phyloP scores from a whole-genome alignment of 768 basidiomycete species.

The Tricholoma flavovirens region DNA sequence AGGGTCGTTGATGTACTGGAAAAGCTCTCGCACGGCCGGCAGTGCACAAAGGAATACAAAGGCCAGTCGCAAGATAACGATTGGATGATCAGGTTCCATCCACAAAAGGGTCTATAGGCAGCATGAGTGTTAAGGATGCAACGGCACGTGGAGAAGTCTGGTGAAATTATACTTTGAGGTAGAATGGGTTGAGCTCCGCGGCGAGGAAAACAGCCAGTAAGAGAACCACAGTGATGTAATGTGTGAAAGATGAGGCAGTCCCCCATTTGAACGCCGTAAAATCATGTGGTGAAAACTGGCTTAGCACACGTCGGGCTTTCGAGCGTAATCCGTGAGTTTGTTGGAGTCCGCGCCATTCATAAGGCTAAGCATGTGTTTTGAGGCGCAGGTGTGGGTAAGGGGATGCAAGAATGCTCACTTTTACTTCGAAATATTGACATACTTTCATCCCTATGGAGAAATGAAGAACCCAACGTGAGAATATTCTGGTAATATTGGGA shows the following conservation, averaged over 20 bases:
- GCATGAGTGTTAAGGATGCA: not conserved
- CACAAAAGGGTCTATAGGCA: conserved; percentile 50
- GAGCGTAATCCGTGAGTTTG: conserved; percentile 73
- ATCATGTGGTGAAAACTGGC: conserved; percentile 83
- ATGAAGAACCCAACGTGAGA: conserved; percentile 7
- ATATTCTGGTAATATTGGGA: not conserved
- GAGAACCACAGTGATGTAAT: conserved; percentile 71
- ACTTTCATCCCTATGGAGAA: conserved; percentile 67
- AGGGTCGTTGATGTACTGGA: conserved; percentile 78
- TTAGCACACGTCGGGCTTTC: conserved; percentile 74
- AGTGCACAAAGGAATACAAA: conserved; percentile 83
- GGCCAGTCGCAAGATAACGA: conserved; percentile 67
- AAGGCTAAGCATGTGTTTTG: conserved; percentile 47
- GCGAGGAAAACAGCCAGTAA: conserved; percentile 75
- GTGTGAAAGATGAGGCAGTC: conserved; percentile 64
- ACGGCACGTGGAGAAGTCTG: not conserved
- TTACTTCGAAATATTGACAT: conserved; percentile 84
- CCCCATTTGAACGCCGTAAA: conserved; percentile 90
- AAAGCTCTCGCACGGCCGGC: conserved; percentile 79
- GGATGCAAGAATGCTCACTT: conserved; percentile 39
- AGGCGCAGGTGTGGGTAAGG: conserved; percentile 8
- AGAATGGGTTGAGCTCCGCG: conserved; percentile 85
- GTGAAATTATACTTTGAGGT: conserved; percentile 59
- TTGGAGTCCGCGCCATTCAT: conserved; percentile 79
- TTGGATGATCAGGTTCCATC: conserved; percentile 90